Evolutionary conservation across 108 stramenopile species (phyloP), one percentile per base, ranked within the genome.

Genomic region (Stephanodiscus minutulus): DNA sequence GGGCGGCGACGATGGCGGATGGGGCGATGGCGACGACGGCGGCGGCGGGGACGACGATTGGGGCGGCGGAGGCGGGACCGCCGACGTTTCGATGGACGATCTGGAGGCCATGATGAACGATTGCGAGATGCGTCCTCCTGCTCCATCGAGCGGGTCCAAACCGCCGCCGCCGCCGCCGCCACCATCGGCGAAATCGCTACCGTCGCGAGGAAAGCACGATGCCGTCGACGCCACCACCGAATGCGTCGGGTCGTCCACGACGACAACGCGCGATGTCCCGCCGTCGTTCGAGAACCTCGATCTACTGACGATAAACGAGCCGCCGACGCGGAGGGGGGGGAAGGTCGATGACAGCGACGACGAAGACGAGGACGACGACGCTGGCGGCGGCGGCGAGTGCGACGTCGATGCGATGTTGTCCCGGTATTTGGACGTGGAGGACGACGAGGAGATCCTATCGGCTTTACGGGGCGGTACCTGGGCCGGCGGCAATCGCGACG

Each of bases 371-470:
- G 89, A 91, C 37, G 84, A 89, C 67, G 88, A 89, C 52, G 61
- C 57, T 22, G 22, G 61, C 2, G 85, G 85, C 53, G 83, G 83
- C 36, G 83, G 82, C 39, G 81, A 83, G n/a, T n/a, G n/a, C 9
- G 82, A 69, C 46, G 52, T 70, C 21, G 87, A 89, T 49, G 86
- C 85, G 61, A 88, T 95, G 89, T 53, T 95, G 8, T 85, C 86
- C 29, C 65, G 81, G 57, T 95, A 95, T 63, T 77, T 95, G 76
- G 87, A 76, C n/a, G 86, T 88, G 74, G 93, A 95, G 72, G 93
- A 95, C 44, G 93, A 95, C 68, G 77, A 79, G 57, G 88, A 85
- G 2, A 91, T 95, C 59, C 52, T 95, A 20, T 68, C 83, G 7
- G 87, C 78, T 11, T 60, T 95, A 1, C 73, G 77, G 24, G 85